These are phyloP conservation scores for Schoenoplectus triqueter DNA, from an alignment of 202 grass and related monocot genomes.

Conservation along the genomic window DNA sequence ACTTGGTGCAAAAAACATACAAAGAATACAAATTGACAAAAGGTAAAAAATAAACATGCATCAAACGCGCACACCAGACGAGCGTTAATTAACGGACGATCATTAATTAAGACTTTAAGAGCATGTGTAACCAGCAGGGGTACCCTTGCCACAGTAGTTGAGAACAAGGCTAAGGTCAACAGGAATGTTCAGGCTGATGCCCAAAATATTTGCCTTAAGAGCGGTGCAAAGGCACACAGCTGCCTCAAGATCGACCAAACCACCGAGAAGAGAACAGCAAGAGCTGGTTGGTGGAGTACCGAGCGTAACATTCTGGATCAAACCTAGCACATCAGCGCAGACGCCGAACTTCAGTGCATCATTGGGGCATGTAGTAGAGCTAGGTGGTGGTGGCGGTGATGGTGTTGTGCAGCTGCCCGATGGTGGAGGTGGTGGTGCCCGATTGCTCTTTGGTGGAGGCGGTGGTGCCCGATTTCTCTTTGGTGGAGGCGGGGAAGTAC, in stretches of 20 bases:
- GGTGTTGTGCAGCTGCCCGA: not conserved
- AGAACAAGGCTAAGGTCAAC: slow-evolving; percentile 61
- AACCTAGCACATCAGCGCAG: slow-evolving; percentile 59
- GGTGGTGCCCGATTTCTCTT: not conserved
- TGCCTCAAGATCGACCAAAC: slow-evolving; percentile 64
- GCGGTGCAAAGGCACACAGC: slow-evolving; percentile 85
- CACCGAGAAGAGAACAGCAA: slow-evolving; percentile 61
- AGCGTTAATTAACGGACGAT: not conserved
- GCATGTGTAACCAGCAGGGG: slow-evolving; percentile 52
- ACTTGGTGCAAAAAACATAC: slow-evolving; percentile 1
- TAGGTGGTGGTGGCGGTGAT: slow-evolving; percentile 22
- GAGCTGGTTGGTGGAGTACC: slow-evolving; percentile 46
- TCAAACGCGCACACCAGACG: slow-evolving; percentile 20
- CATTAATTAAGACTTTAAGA: not conserved
- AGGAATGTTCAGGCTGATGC: slow-evolving; percentile 61
- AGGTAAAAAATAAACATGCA: slow-evolving; percentile 1
- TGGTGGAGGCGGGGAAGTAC: slow-evolving; percentile 24
- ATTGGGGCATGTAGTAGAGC: slow-evolving; percentile 42
- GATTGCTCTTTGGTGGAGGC: not conserved
- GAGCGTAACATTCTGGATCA: slow-evolving; percentile 34
- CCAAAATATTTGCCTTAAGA: slow-evolving; percentile 62
- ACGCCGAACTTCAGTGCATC: slow-evolving; percentile 60
- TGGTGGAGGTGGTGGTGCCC: too few relatives aligned
- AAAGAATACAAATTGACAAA: slow-evolving; percentile 14
- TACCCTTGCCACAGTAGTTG: slow-evolving; percentile 71